Base-by-base conservation (phyloP, 805 yeast genomes). In the Lipomyces starkeyi region DNA sequence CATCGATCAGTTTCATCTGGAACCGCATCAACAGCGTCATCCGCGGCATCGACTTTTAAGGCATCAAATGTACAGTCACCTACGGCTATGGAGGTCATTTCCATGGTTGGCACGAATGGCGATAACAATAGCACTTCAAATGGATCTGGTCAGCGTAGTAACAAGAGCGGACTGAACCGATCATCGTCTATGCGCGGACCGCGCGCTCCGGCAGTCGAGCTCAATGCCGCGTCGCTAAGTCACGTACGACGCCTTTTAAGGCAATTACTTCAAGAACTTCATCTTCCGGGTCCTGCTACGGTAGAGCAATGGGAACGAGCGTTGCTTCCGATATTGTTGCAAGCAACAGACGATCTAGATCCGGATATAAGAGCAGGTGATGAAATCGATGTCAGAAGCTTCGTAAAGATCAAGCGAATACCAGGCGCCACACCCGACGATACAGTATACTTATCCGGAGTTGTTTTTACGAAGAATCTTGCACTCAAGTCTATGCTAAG, bases 351-450 rank as follows among this genome's bases (percentile, higher is more conserved):
- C 53, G 79, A 80, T 20, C 82, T 93, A 3, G 88, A 87, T 61
- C 82, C 88, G 9, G 88, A 87, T 71, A 81, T 87, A 2, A 81
- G 82, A 49, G 83, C 86, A 35, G 90, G 91, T 3, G 94, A 90
- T 69, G 88, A 89, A 2, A 83, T 93, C 68, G 98, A 95, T 76
- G 88, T 93, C 60, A 84, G 94, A n/a, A 93, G 90, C 73, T 94
- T 91, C 77, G 86, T 95, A 56, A 95, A 96, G 75, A 83, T 95
- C 58, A 96, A 95, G 76, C 84, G 92, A 67, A 86, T 94, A 8
- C 83, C 88, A 0, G 98, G 99, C 0, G 95, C 96, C 0, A 67
- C 76, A 0, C 85, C 88, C 0, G 79, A 81, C 4, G 88, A 90
- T 56, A 86, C 94, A 0, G 80, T 80, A 34, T 84, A 86, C 37